Base-by-base conservation (phyloP, 805 yeast genomes). In the Starmerella vaccinii region DNA sequence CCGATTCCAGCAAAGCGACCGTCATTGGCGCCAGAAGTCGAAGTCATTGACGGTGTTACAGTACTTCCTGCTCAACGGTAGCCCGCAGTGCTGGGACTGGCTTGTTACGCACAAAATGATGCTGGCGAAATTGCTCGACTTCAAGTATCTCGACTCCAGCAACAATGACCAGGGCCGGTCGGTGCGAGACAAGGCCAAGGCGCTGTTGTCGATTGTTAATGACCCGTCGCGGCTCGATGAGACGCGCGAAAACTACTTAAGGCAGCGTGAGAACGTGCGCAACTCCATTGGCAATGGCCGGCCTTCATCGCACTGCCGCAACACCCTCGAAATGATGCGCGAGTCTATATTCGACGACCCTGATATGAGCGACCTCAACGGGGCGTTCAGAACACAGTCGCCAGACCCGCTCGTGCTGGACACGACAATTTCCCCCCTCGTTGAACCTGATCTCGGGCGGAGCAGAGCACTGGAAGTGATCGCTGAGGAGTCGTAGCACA, bases 101-200 rank as follows among this genome's bases (percentile, higher is more conserved):
- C 40, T 58, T 23, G 49, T 49, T 6, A 29, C 32, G 1, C 47
- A 51, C 35, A 29, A 24, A 23, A 16, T 19, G 35, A 38, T 57
- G 12, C 34, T 61, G 15, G 35, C 38, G 30, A 30, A 19, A 9
- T 53, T 61, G 35, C 24, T 23, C 16, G 27, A 33, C 7, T 53
- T 55, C 49, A 35, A 48, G 30, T 54, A 51, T 42, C 12, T 54
- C 6, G 60, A 57, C 49, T 46, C 54, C 5, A 50, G 55, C 35
- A 61, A 63, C 43, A 56, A 61, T 13, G 68, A 65, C 49, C 67
- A 61, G 49, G 68, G 68, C 18, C 58, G 52, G 6, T 57, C 64
- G 15, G 62, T 65, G 29, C 55, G 67, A 5, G 60, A 65, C 5
- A 64, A 63, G 54, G 64, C 68, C 2, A 18, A 49, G 5, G 57